Base-by-base conservation (phyloP, 164 flowering plant species). In the Piper longum region DNA sequence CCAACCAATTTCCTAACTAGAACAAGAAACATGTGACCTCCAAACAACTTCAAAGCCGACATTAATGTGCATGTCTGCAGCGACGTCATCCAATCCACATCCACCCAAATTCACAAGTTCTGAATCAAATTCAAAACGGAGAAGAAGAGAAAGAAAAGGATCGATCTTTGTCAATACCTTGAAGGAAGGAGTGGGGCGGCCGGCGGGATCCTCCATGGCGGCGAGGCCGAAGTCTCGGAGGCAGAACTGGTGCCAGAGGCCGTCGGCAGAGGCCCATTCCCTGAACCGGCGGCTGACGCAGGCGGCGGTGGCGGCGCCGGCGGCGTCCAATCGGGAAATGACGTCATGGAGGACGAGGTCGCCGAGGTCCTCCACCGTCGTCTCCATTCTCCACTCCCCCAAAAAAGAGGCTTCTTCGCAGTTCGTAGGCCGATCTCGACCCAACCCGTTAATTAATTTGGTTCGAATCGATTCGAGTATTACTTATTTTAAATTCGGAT, bases 171-270 rank as follows among this genome's bases (percentile, higher is more conserved):
- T 40, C 13, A 5, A 17, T 45, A 87, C 97, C 95, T 81, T 86
- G 84, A 90, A 93, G 26, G 98, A 90, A 71, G 85, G 69, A 9
- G 64, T 16, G 41, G 81, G 81, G 59, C 82, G 73, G n/a, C 85
- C 92, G 5, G 26, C 59, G 42, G 82, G 93, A 55, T 86, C 91
- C 11, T 68, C 57, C 40, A 91, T 91, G 14, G 69, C n/a, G 14
- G 79, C 56, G 43, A 95, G 81, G 59, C 71, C 66, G 62, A 95
- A 88, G 7, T 91, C 88, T 0, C 68, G 62, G 51, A 60, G 59
- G 67, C 91, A 88, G 69, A 85, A 78, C 0, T 62, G 66, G 57
- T 67, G 64, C 99, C 97, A 95, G 5, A 91, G 74, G 19, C 71
- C 60, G 3, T 90, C 97, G 1, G 83, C 96, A 14, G 82, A 82